Percentiles rank a stretch among this genome's conserved stretches.
Evolutionary conservation across 257 asterid genomes (phyloP).

Genomic region (Leonotis leonurus): DNA sequence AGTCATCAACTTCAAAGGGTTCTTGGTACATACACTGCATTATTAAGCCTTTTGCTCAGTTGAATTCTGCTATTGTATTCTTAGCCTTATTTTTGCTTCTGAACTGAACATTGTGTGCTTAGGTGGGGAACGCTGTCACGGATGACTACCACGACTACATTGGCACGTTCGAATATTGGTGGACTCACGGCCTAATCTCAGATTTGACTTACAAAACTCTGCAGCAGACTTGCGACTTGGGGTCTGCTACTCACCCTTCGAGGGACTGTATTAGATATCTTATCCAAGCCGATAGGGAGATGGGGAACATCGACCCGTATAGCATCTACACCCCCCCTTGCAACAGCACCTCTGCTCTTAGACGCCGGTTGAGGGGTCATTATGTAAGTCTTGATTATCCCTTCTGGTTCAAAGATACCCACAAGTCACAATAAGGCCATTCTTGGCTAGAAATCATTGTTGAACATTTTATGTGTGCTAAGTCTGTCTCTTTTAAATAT

Average conservation of each 20-base stretch:
- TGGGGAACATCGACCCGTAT: conserved; percentile 81
- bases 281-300: conserved; percentile 49
- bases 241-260: conserved; percentile 84
- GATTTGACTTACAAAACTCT: conserved; percentile 80
- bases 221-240: conserved; percentile 45
- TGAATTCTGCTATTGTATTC: neutral
- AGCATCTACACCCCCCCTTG: conserved; percentile 87
- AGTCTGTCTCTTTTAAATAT: no score
- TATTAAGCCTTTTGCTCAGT: no score
- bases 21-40: conserved; percentile 64
- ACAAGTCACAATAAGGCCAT: neutral
- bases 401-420: neutral
- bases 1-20: conserved; percentile 77
- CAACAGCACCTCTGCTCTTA: conserved; percentile 43
- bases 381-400: conserved; percentile 48
- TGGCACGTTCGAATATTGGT: conserved; percentile 99
- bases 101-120: conserved; percentile 1
- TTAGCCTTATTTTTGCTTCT: conserved; percentile 6
- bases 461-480: neutral
- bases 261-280: conserved; percentile 53
- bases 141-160: conserved; percentile 78
- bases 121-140: conserved; percentile 98
- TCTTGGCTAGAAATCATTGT: neutral
- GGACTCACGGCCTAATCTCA: conserved; percentile 95
- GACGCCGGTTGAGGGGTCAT: conserved; percentile 64